These are phyloP conservation scores for Scenedesmus sp. DNA, from an alignment of 163 green algal species.

Conservation along the genomic window DNA sequence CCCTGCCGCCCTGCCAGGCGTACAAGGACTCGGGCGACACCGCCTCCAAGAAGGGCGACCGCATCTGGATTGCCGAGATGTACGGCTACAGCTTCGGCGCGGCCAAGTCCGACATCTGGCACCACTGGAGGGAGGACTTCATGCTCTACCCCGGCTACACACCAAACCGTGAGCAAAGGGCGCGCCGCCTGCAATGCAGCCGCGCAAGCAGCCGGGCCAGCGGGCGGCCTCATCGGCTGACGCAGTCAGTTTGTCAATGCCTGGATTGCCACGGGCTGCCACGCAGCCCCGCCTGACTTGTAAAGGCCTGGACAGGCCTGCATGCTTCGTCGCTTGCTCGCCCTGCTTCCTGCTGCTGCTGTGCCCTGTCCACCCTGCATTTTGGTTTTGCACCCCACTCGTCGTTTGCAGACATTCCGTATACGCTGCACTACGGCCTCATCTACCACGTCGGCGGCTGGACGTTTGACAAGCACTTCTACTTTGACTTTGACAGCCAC, in stretches of 20 bases:
- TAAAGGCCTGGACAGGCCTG: no score
- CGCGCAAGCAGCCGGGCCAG: no score
- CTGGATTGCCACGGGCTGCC: no score
- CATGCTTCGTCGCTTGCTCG: not conserved
- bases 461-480: constrained; percentile 56
- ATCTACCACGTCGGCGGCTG: constrained; percentile 50
- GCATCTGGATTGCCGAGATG: constrained; percentile 61
- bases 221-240: no score
- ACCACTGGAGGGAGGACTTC: constrained; percentile 50
- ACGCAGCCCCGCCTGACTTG: no score
- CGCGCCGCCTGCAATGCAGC: no score
- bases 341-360: not conserved
- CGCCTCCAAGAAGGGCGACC: constrained; percentile 41
- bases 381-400: no score
- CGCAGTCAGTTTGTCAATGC: no score
- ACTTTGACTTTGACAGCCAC: constrained; percentile 58
- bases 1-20: not conserved
- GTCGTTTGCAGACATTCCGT: constrained; percentile 34
- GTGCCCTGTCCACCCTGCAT: no score
- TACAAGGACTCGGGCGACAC: constrained; percentile 57
- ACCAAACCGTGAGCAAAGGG: not conserved
- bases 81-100: constrained; percentile 67
- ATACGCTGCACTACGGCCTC: constrained; percentile 63
- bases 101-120: constrained; percentile 57
- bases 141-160: constrained; percentile 64